These are phyloP conservation scores for Taphrina betulina DNA, from an alignment of 1,139 yeast genomes.

Conservation along the genomic window DNA sequence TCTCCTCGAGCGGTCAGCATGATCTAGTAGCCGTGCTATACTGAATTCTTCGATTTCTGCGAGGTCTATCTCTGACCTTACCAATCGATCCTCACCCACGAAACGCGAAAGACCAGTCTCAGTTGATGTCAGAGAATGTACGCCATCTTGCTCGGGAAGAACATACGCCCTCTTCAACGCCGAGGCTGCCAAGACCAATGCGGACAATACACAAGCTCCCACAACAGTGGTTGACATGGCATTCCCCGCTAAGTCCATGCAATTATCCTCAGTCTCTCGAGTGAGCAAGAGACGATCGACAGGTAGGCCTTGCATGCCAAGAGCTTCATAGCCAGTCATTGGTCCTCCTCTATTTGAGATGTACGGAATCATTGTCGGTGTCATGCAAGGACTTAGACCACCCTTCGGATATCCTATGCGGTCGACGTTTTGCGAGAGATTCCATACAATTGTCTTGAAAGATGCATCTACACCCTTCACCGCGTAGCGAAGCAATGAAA, in stretches of 20 bases:
- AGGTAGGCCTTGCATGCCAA: slow-evolving; percentile 34
- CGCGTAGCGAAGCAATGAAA: slow-evolving; percentile 31
- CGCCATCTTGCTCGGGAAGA: not conserved
- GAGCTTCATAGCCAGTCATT: slow-evolving; percentile 34
- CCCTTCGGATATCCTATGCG: slow-evolving; percentile 25
- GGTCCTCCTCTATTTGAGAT: slow-evolving; percentile 35
- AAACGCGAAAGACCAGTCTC: slow-evolving; percentile 1
- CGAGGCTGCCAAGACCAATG: slow-evolving; percentile 19
- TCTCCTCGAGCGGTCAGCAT: slow-evolving; percentile 19
- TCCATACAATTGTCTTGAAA: slow-evolving; percentile 34
- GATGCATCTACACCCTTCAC: slow-evolving; percentile 32
- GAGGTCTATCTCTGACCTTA: slow-evolving; percentile 3
- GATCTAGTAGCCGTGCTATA: slow-evolving; percentile 7
- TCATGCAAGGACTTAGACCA: slow-evolving; percentile 33
- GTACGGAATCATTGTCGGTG: slow-evolving; percentile 35
- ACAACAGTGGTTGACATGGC: slow-evolving; percentile 35
- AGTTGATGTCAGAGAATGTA: not conserved
- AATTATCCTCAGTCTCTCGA: slow-evolving; percentile 33
- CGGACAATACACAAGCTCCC: slow-evolving; percentile 32
- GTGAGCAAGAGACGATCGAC: slow-evolving; percentile 33
- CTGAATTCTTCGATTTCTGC: slow-evolving; percentile 2
- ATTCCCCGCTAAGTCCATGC: slow-evolving; percentile 33
- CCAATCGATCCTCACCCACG: slow-evolving; percentile 22
- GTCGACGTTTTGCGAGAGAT: slow-evolving; percentile 35
- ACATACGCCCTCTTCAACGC: not conserved